A percentile compares a stretch with the other conserved stretches of the same genome.
Conservation (phyloP, 345 rosid genomes). For the Trapa bicornis region DNA sequence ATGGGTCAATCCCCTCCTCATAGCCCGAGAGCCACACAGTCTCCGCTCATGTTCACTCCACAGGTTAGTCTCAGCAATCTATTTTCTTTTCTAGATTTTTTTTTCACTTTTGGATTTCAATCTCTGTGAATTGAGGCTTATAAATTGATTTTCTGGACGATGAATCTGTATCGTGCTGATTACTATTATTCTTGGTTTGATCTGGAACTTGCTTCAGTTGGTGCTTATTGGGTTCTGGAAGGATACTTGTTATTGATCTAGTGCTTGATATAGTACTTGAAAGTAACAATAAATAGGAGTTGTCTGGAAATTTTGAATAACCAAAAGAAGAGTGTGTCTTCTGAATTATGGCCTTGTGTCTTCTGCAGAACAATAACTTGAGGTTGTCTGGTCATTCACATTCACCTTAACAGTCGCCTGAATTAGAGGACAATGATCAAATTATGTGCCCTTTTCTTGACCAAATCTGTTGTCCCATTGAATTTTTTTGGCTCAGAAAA, state of each 20-base stretch:
- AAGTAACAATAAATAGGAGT: neutral
- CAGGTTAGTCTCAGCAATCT: slow-evolving; percentile 34
- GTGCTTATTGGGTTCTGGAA: neutral
- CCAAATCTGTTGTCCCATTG: too few species aligned
- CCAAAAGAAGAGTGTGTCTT: neutral
- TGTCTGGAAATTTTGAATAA: neutral
- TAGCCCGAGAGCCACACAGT: slow-evolving; percentile 68
- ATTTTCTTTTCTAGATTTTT: neutral
- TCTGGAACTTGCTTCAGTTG: neutral
- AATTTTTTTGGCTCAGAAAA: too few species aligned
- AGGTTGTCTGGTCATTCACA: neutral
- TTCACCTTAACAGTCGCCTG: neutral
- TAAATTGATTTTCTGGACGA: too few species aligned
- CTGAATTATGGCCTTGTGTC: neutral
- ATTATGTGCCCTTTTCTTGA: neutral
- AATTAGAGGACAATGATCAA: neutral
- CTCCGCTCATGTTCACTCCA: slow-evolving; percentile 90
- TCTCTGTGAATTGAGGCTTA: neutral
- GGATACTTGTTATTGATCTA: neutral
- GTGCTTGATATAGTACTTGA: neutral
- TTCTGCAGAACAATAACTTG: neutral
- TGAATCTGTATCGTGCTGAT: neutral
- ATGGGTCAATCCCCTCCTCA: slow-evolving; percentile 96
- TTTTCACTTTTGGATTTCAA: slow-evolving; percentile 2
- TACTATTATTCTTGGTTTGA: neutral